Evolutionary conservation across 768 basidiomycete species (phyloP), one percentile per base, ranked within the genome.

Genomic region (Agrocybe chaxingu): DNA sequence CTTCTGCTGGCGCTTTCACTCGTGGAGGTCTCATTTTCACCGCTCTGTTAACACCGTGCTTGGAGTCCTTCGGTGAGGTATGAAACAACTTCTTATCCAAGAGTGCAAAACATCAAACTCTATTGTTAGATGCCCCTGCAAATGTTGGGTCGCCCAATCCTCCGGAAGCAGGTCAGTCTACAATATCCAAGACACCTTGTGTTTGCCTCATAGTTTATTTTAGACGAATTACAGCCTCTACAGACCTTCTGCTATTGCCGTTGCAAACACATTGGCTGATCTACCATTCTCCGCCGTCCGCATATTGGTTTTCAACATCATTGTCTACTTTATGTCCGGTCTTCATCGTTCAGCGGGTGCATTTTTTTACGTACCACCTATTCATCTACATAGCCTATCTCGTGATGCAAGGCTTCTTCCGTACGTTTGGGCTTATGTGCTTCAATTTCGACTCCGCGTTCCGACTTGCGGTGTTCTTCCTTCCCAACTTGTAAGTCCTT

Each of bases 391-490:
- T 80, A 19, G 78, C 81, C 1, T 89, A 79, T 64, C 70, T 92
- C 45, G 65, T 81, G 18, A 86, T 93, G 82, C 87, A 89, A 66
- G 87, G 83, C 0, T 89, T 93, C 74, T 96, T 94, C 81, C 73
- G 90, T 37, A 82, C 82, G 0, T 78, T 88, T 51, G 87, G 86
- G 30, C 63, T 77, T n/a, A 60, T 79, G 12, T 76, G 75, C 60
- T 71, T 70, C 37, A 74, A 70, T 50, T 76, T 76, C 53, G 69
- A 77, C 54, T 57, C 70, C 0, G 76, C 77, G 1, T 75, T 78
- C 66, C 70, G 70, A 50, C 71, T 81, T 30, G 79, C 76, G 31
- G 79, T 73, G 38, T 80, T 91, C 71, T 84, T 91, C 71, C 75
- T 91, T 51, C 85, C 89, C 3, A 86, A 86, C 62, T 81, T 92